Evolutionary conservation across 73 alveolate genomes (phyloP), one percentile per base, ranked within the genome.

Genomic region (Paramecium pentaurelia): DNA sequence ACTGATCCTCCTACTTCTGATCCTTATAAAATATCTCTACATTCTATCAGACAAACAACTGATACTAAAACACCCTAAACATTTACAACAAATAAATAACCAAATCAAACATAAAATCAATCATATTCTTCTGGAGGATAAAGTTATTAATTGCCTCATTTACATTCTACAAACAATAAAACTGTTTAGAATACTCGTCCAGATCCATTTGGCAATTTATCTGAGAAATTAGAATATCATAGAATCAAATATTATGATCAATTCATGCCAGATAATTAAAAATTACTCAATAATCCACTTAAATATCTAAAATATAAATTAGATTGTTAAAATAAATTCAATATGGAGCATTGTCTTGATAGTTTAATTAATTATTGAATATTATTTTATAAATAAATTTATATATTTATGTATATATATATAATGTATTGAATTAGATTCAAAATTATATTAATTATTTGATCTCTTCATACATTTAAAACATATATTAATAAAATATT

Each of bases 1-100:
- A 32, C 91, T 18, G 91, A 80, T 27, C 77, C 77, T 27, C 91
- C 91, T 25, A 80, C 47, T 12, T 80, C 91, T 14, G 91, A 80
- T 80, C 91, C 91, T 7, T 80, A 80, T 27, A 80, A 80, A 80
- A 80, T 80, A 45, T 45, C 91, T 3, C 28, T 80, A 4, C 91
- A 80, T 45, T 80, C 91, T 10, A 80, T 80, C 3, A 40, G 91
- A 80, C 8, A 80, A 49, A 45, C 58, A 3, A 42, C 49, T 16
- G 91, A 80, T 44, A 45, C 91, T 10, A 42, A 75, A 75, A 32
- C 47, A 64, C 84, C 49, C 25, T 75, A 75, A 36, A 30, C 68
- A 11, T 34, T 36, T 10, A 22, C 88, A 3, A 75, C 49, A 18
- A 73, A 80, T 32, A 80, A 49, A 45, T 22, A 22, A 45, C 58